Evolutionary conservation across 441 rosid genomes (phyloP).

Genomic region (Capsella rubella): DNA sequence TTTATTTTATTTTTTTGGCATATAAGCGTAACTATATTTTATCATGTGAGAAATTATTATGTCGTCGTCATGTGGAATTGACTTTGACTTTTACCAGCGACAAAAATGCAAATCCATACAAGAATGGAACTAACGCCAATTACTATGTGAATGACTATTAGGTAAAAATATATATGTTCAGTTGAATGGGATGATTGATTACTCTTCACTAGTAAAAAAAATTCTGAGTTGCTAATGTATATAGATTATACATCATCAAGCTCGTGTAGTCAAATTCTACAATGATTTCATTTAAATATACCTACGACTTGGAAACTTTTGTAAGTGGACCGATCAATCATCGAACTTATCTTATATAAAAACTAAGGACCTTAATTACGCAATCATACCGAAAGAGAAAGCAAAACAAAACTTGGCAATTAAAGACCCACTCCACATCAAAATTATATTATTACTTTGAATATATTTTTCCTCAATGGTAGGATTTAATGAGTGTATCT

Average conservation of each 20-base stretch:
- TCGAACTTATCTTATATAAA: slow-evolving; percentile 16
- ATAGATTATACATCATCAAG: neutral
- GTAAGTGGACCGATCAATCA: slow-evolving; percentile 20
- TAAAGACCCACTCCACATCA: slow-evolving; percentile 23
- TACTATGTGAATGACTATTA: neutral
- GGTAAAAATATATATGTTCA: neutral
- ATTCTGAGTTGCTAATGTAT: neutral
- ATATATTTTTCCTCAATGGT: neutral
- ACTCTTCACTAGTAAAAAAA: neutral
- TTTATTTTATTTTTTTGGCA: neutral
- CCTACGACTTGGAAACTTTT: slow-evolving; percentile 20
- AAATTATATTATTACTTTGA: slow-evolving; percentile 8
- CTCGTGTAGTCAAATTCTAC: slow-evolving; percentile 28
- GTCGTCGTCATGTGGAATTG: slow-evolving; percentile 29
- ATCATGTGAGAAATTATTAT: slow-evolving; percentile 14
- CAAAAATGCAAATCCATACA: neutral
- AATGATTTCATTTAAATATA: neutral
- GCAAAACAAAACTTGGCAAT: slow-evolving; percentile 22
- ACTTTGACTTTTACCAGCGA: slow-evolving; percentile 29
- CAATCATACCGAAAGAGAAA: slow-evolving; percentile 12
- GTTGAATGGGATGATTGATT: neutral
- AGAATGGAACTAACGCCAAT: neutral
- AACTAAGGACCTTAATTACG: slow-evolving; percentile 2
- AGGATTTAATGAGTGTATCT: no score
- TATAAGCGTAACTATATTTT: neutral